These are phyloP conservation scores for Xylariomycetidae sp. DNA, from an alignment of 2,329 filamentous ascomycete genomes.

Conservation along the genomic window DNA sequence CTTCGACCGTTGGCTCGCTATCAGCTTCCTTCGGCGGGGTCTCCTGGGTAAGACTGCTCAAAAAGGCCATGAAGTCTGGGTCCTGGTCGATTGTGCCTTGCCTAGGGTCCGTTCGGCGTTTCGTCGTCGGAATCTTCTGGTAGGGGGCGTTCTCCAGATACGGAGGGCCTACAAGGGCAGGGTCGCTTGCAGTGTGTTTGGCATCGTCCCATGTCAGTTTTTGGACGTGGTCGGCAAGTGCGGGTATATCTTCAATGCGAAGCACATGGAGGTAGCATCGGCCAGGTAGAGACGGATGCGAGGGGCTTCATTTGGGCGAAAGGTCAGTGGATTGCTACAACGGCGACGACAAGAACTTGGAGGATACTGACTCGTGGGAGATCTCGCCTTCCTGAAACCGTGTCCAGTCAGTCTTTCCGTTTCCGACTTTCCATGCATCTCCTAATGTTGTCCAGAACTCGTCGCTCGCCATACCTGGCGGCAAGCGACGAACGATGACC, in stretches of 20 bases:
- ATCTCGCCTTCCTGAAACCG: constrained; percentile 63
- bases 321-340: too few relatives aligned
- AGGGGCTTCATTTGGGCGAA: constrained; percentile 62
- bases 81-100: constrained; percentile 97
- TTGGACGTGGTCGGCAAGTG: constrained; percentile 66
- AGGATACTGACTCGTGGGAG: constrained; percentile 66
- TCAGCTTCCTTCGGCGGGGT: constrained; percentile 43
- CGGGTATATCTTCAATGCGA: constrained; percentile 60
- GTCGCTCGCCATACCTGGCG: constrained; percentile 73
- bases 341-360: too few relatives aligned
- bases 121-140: constrained; percentile 71
- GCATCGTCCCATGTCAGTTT: constrained; percentile 71
- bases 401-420: constrained; percentile 80
- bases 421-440: constrained; percentile 73
- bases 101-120: constrained; percentile 71
- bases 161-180: constrained; percentile 71
- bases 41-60: constrained; percentile 76
- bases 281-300: constrained; percentile 76
- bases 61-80: constrained; percentile 88
- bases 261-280: constrained; percentile 78
- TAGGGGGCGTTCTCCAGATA: constrained; percentile 77
- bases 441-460: constrained; percentile 72
- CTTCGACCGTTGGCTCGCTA: constrained; percentile 40
- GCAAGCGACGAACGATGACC: constrained; percentile 75
- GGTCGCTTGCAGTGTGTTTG: constrained; percentile 65